Evolutionary conservation across 192 early-diverging fungal genomes (phyloP), one percentile per base, ranked within the genome.

Genomic region (Entomortierella chlamydospora): DNA sequence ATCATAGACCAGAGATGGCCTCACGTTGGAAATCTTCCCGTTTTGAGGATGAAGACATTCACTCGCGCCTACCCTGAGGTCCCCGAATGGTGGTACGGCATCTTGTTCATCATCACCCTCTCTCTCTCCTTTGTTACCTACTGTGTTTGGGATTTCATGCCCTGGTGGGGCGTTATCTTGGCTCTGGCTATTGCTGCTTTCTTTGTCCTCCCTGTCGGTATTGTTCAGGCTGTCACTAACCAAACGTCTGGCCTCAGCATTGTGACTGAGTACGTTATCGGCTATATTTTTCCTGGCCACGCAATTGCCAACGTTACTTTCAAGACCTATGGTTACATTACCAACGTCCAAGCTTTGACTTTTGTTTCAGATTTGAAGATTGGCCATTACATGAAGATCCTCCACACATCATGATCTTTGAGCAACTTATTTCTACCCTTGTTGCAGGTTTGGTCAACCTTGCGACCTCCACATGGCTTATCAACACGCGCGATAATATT

Each of bases 1-100:
- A 85, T 79, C 85, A 91, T 51, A 87, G 91, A 23, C 60, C 63
- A 39, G 80, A 91, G 56, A 84, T 91, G 43, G 50, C 69, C 28
- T 37, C 56, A 31, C 84, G 86, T 52, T 81, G 81, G 60, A 69
- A 57, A 37, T 59, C 41, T 9, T 45, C 74, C 33, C 59, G 55
- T n/a, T 12, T 18, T 2, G 64, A 59, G n/a, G 37, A 52, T 49
- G 45, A 47, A 47, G 45, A 47, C 15, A 47, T 47, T 47, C 45
- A 47, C 45, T 11, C 12, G 45, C 20, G 20, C 20, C 15, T 47
- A 47, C 20, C 45, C 45, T 12, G 45, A 47, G 20, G 45, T 47
- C 15, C 45, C 45, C 15, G 15, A 47, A 12, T 20, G 12, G 45
- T 47, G 45, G 45, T 47, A 47, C 15, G 45, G 45, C 15, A 15